phyloP scores from a whole-genome alignment of 2,329 filamentous ascomycete species.

The Dendrostoma leiphaemia region DNA sequence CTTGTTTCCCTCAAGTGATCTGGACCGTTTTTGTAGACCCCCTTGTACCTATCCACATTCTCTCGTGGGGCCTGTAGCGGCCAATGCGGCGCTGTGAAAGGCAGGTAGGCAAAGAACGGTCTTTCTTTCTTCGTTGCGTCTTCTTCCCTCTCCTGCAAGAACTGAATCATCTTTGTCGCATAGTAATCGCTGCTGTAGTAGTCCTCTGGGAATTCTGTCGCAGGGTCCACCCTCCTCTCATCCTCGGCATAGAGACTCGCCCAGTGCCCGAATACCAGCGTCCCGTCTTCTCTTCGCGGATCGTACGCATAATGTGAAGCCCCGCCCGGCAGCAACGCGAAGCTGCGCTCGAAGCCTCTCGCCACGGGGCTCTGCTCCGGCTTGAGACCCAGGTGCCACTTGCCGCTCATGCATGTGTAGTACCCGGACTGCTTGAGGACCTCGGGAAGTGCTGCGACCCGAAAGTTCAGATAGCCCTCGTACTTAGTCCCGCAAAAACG shows the following conservation, averaged over 20 bases:
- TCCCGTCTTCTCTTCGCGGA: slow-evolving; percentile 31
- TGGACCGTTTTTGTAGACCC: slow-evolving; percentile 61
- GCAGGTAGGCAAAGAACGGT: slow-evolving; percentile 60
- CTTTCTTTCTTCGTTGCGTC: slow-evolving; percentile 29
- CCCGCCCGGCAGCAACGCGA: slow-evolving; percentile 60
- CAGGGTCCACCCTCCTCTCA: slow-evolving; percentile 35
- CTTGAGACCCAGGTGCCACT: slow-evolving; percentile 45
- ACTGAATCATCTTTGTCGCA: slow-evolving; percentile 49
- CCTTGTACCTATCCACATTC: slow-evolving; percentile 55
- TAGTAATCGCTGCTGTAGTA: slow-evolving; percentile 55
- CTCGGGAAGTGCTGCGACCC: slow-evolving; percentile 28
- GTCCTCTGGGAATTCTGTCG: slow-evolving; percentile 42
- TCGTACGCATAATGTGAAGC: slow-evolving; percentile 54
- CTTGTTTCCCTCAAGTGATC: slow-evolving; percentile 52
- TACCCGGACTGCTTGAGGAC: slow-evolving; percentile 31
- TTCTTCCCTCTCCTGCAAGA: slow-evolving; percentile 45
- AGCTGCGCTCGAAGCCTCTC: slow-evolving; percentile 57
- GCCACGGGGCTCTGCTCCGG: slow-evolving; percentile 54
- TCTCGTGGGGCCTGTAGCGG: slow-evolving; percentile 57
- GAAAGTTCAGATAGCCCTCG: slow-evolving; percentile 31
- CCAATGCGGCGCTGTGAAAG: slow-evolving; percentile 64
- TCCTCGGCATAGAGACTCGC: slow-evolving; percentile 36
- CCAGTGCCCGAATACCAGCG: slow-evolving; percentile 27
- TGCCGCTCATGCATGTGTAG: slow-evolving; percentile 30
- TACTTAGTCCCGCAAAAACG: too few species aligned